A percentile compares a stretch with the other conserved stretches of the same genome.
These are phyloP conservation scores for Clavispora santaluciae DNA, from an alignment of 805 yeast species.

Conservation along the genomic window DNA sequence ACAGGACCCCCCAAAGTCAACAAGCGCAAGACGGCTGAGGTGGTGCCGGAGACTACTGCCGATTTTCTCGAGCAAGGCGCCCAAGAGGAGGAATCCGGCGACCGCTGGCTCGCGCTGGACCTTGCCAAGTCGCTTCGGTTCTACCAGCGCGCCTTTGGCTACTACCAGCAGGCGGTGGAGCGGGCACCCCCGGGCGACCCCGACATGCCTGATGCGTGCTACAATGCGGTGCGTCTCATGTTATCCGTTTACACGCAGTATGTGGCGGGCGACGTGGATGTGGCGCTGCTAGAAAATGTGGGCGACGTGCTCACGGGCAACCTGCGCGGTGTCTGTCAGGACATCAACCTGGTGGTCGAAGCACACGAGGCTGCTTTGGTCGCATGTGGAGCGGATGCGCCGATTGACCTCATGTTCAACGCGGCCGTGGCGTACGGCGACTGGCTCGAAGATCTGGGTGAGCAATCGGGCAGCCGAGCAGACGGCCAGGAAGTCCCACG, in stretches of 20 bases:
- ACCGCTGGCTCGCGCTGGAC: constrained; percentile 67
- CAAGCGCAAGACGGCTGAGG: not conserved
- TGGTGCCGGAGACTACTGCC: constrained; percentile 31
- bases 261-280: constrained; percentile 35
- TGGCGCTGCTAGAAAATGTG: constrained; percentile 26
- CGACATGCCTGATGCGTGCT: constrained; percentile 40
- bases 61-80: constrained; percentile 56
- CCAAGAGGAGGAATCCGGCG: constrained; percentile 68
- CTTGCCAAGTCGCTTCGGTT: constrained; percentile 59
- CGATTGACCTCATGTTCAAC: constrained; percentile 42
- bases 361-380: constrained; percentile 38
- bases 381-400: constrained; percentile 10
- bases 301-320: constrained; percentile 28
- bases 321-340: constrained; percentile 35
- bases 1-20: constrained; percentile 8
- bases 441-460: constrained; percentile 36
- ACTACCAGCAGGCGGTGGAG: constrained; percentile 37
- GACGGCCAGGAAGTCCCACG: constrained; percentile 7
- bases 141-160: constrained; percentile 51
- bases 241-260: constrained; percentile 54
- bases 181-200: constrained; percentile 4
- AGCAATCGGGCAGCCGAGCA: constrained; percentile 26
- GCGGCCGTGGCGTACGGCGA: constrained; percentile 45
- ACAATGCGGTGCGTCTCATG: constrained; percentile 55
- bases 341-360: constrained; percentile 27